Evolutionary conservation across 352 stramenopile species (phyloP).

Genomic region (Globisporangium megalacanthum): DNA sequence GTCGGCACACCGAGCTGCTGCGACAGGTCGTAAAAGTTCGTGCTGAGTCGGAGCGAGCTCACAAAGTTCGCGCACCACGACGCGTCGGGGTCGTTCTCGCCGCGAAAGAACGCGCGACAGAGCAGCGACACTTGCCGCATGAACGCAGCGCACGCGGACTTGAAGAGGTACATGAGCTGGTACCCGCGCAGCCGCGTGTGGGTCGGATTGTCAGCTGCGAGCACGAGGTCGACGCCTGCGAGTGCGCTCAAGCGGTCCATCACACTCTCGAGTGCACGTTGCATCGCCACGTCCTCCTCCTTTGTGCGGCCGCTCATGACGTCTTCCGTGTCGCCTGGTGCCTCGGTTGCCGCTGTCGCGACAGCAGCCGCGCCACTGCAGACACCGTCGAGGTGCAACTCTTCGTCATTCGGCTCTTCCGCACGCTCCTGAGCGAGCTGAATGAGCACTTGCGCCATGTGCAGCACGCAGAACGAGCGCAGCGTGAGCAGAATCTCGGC

Average conservation of each 20-base stretch:
- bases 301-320: constrained; percentile 17
- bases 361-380: constrained; percentile 5
- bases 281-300: constrained; percentile 28
- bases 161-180: constrained; percentile 63
- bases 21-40: constrained; percentile 69
- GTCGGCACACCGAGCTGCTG: constrained; percentile 66
- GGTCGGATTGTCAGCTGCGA: not conserved
- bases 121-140: constrained; percentile 78
- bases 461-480: constrained; percentile 64
- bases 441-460: constrained; percentile 76
- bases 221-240: constrained; percentile 34
- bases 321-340: constrained; percentile 6
- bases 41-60: constrained; percentile 63
- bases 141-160: constrained; percentile 66
- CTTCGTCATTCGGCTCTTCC: constrained; percentile 55
- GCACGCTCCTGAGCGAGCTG: constrained; percentile 47
- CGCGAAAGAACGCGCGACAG: constrained; percentile 70
- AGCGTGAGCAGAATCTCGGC: constrained; percentile 77
- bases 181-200: constrained; percentile 34
- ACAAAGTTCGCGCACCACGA: constrained; percentile 79
- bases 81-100: constrained; percentile 68
- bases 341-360: not conserved
- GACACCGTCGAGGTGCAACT: constrained; percentile 8
- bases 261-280: constrained; percentile 39
- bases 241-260: constrained; percentile 41